Evolutionary conservation across 371 early-diverging fungal genomes (phyloP).

Genomic region (Actinomortierella wolfii): DNA sequence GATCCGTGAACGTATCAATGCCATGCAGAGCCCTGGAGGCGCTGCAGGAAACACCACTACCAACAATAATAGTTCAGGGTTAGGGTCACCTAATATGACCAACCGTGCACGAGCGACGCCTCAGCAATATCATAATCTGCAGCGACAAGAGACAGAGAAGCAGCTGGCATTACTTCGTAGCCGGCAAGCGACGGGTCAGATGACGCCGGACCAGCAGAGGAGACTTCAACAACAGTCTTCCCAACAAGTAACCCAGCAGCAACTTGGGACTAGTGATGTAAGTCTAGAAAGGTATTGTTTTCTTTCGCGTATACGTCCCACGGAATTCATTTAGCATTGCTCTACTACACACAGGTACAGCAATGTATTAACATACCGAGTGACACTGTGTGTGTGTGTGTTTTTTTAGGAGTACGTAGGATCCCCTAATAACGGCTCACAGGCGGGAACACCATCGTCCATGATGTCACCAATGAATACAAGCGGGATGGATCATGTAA

Average conservation of each 20-base stretch:
- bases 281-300: too few relatives aligned
- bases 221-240: too few relatives aligned
- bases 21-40: constrained; percentile 17
- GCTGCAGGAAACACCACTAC: too few relatives aligned
- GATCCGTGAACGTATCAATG: constrained; percentile 20
- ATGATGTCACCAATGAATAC: constrained; percentile 33
- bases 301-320: too few relatives aligned
- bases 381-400: too few relatives aligned
- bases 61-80: constrained; percentile 15
- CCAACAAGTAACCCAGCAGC: too few relatives aligned
- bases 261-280: too few relatives aligned
- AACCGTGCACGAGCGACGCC: constrained; percentile 16
- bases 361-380: too few relatives aligned
- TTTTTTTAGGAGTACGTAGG: constrained; percentile 30
- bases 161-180: constrained; percentile 18
- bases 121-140: constrained; percentile 9
- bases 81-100: constrained; percentile 17
- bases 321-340: too few relatives aligned
- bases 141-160: constrained; percentile 23
- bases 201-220: constrained; percentile 1
- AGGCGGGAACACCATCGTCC: constrained; percentile 14
- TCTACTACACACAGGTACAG: too few relatives aligned
- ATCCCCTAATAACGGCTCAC: constrained; percentile 13
- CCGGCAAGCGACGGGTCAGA: constrained; percentile 14
- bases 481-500: constrained; percentile 27